Percentiles rank a stretch among this genome's conserved stretches.
Conservation (phyloP, 139 green algal species). For the Volvox africanus region DNA sequence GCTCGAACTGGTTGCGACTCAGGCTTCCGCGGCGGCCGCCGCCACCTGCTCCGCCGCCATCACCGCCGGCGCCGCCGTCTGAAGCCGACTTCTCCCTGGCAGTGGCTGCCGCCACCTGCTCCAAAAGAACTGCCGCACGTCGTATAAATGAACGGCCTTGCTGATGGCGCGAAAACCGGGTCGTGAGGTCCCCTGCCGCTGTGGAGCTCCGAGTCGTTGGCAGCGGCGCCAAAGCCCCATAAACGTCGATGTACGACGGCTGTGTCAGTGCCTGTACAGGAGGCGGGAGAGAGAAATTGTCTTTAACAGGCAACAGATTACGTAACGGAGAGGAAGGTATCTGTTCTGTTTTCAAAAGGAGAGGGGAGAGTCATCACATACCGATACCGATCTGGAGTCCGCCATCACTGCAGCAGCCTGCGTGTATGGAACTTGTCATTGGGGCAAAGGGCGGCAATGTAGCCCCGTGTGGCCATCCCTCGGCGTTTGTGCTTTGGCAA, state of each 20-base stretch:
- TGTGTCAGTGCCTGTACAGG: background rate
- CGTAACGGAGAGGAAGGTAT: no score
- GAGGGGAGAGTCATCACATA: no score
- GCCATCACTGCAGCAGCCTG: no score
- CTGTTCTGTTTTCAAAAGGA: no score
- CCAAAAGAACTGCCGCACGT: background rate
- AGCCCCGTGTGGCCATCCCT: no score
- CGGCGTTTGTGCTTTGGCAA: no score
- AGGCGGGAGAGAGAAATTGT: no score
- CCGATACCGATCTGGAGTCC: no score
- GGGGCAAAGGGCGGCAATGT: no score
- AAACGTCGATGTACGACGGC: constrained; percentile 20
- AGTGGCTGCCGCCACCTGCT: background rate
- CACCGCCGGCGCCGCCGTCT: background rate
- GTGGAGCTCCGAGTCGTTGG: background rate
- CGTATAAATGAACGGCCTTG: background rate
- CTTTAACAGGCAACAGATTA: no score
- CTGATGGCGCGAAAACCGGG: background rate
- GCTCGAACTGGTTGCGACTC: background rate
- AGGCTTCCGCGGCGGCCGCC: background rate
- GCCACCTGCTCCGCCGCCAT: background rate
- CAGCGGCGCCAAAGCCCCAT: background rate
- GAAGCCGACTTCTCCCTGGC: background rate
- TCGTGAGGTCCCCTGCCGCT: background rate
- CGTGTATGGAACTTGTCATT: no score